Base-by-base conservation (phyloP, 2,329 filamentous ascomycete species). In the Emergomyces orientalis region DNA sequence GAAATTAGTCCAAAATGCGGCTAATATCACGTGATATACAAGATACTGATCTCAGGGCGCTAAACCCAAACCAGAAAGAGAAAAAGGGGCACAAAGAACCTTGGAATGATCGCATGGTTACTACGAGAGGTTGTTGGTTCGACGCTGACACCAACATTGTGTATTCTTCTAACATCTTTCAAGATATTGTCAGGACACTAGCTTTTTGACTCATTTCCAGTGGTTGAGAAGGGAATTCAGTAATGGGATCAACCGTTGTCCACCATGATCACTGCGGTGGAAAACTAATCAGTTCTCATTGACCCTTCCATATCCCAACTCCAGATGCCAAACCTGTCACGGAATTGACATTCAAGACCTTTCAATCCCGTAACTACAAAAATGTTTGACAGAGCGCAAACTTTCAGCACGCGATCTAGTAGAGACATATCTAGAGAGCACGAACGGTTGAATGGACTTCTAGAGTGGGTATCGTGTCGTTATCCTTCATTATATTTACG, bases 381-480 rank as follows among this genome's bases (percentile, higher is more conserved):
- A n/a, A n/a, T n/a, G n/a, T n/a, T n/a, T n/a, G n/a, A n/a, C n/a
- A 32, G 63, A 63, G 41, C 39, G 60, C 34, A 62, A 49, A 45
- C 58, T 64, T 32, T 58, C 58, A 3, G 37, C 63, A 22, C 56
- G 41, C 6, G 60, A 61, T 25, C n/a, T 62, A 22, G 49, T 55
- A 6, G 60, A 58, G 22, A 59, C 43, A n/a, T 64, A 62, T 49
- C 30, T 64, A 2, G 54, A 45, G 17, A 60, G 60, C 27, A 64
- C 62, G 11, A 27, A 64, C n/a, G n/a, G 19, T 41, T 62, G n/a
- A 64, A 64, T 52, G 8, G 47, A 22, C 34, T 57, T 32, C 55
- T 64, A 39, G n/a, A n/a, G n/a, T n/a, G n/a, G n/a, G n/a, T n/a
- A n/a, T n/a, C n/a, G n/a, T n/a, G n/a, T n/a, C n/a, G n/a, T n/a